A percentile compares a stretch with the other conserved stretches of the same genome.
Evolutionary conservation across 2,329 filamentous ascomycete species (phyloP).

Genomic region (Trichoderma aggressivum): DNA sequence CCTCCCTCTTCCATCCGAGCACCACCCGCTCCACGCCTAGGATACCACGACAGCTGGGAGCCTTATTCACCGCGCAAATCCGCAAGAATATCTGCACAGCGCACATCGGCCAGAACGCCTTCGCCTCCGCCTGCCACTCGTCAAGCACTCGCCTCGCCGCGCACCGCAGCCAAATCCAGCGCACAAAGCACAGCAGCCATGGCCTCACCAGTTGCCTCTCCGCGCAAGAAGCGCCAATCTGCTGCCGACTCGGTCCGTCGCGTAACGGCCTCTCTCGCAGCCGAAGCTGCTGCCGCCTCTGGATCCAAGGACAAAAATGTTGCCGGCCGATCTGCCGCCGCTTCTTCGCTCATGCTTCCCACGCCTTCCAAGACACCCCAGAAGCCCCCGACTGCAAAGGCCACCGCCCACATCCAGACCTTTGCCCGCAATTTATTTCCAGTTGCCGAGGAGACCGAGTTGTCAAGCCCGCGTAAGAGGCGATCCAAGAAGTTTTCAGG

Average conservation of each 20-base stretch:
- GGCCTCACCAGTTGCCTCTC: conserved; percentile 44
- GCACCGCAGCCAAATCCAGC: conserved; percentile 32
- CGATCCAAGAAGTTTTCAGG: conserved; percentile 56
- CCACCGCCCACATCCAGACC: conserved; percentile 48
- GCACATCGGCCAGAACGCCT: conserved; percentile 51
- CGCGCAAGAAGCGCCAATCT: conserved; percentile 50
- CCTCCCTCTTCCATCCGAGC: conserved; percentile 58
- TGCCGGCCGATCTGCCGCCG: conserved; percentile 29
- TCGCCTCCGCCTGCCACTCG: conserved; percentile 45
- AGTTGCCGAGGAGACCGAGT: conserved; percentile 51
- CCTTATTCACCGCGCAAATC: conserved; percentile 71
- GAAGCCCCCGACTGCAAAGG: conserved; percentile 55
- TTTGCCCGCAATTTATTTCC: conserved; percentile 62
- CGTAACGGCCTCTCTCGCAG: conserved; percentile 44
- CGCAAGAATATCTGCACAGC: conserved; percentile 58
- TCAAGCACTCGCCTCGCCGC: conserved; percentile 32
- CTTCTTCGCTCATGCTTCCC: conserved; percentile 59
- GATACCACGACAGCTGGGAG: conserved; percentile 65
- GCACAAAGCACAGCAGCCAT: conserved; percentile 31
- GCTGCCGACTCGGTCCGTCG: conserved; percentile 47
- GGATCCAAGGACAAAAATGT: conserved; percentile 32
- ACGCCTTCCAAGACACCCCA: conserved; percentile 76
- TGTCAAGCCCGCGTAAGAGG: conserved; percentile 58
- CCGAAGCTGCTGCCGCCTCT: conserved; percentile 44
- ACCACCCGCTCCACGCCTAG: conserved; percentile 66